Evolutionary conservation across 257 asterid species (phyloP), one percentile per base, ranked within the genome.

Genomic region (Henckelia pumila): DNA sequence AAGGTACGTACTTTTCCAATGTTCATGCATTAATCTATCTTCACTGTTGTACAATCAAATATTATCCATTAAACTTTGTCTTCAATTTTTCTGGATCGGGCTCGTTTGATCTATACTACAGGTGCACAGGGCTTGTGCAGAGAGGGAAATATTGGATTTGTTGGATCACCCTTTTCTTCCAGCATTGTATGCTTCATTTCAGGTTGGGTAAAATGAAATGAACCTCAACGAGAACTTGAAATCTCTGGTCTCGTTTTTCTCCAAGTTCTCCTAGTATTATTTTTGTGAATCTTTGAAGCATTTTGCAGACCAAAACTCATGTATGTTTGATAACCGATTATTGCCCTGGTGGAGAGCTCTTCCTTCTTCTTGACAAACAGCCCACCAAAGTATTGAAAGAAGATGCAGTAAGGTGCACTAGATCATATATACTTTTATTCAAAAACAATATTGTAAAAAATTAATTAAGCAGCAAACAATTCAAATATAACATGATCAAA

Each of bases 51-150:
- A 60, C 40, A 53, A 24, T 61, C 59, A 10, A 57, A n/a, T 3
- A 23, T 16, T 29, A 14, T 64, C 37, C 47, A 6, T 49, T 10
- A 1, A 26, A 26, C 30, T 37, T 22, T 35, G 32, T 32, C n/a
- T 64, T 66, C 53, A 9, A 19, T 25, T 66, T 21, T 37, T 55
- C n/a, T n/a, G n/a, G n/a, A n/a, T 28, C 14, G 47, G 44, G 49
- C 44, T 68, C 69, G 26, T 22, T 40, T 66, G n/a, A n/a, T 63
- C 50, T 37, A 55, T 73, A 32, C 64, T 80, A 67, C 84, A 93
- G 99, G 97, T 94, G 66, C 99, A 94, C 75, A 91, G 99, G 80
- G 99, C 99, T 74, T 91, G 97, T 79, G 96, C 99, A 49, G 99
- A 94, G 76, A 82, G 99, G 78, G 97, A 91, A 79, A 94, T 94